A percentile compares a stretch with the other conserved stretches of the same genome.
Conservation (phyloP, 2,329 filamentous ascomycete species). For the Teratosphaeriaceae sp. region DNA sequence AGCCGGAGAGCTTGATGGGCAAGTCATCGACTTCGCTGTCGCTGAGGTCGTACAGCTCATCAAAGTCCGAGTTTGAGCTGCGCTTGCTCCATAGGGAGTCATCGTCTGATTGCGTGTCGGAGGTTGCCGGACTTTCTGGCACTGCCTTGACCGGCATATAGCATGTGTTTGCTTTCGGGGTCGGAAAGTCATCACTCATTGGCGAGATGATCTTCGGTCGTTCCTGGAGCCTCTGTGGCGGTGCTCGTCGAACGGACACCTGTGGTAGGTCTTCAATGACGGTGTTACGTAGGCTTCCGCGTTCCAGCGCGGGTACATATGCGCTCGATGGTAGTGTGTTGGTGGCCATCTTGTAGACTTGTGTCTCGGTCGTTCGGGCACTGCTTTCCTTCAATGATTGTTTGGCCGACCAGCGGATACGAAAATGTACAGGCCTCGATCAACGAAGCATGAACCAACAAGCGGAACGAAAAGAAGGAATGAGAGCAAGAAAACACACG, state of each 20-base stretch:
- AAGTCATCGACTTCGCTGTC: slow-evolving; percentile 63
- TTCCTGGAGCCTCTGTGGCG: slow-evolving; percentile 30
- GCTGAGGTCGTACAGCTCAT: slow-evolving; percentile 81
- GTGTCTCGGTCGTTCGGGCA: not conserved
- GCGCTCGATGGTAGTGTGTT: slow-evolving; percentile 43
- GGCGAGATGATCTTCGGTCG: slow-evolving; percentile 33
- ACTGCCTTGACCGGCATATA: slow-evolving; percentile 13
- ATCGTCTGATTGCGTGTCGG: slow-evolving; percentile 35
- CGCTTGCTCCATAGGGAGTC: slow-evolving; percentile 51
- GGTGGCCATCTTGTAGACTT: slow-evolving; percentile 36
- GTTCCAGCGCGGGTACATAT: slow-evolving; percentile 54
- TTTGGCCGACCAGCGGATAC: slow-evolving; percentile 12
- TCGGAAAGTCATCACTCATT: slow-evolving; percentile 57
- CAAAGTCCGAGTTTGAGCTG: slow-evolving; percentile 67
- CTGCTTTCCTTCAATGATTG: slow-evolving; percentile 8
- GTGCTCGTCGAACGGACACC: slow-evolving; percentile 24
- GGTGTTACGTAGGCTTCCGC: slow-evolving; percentile 52
- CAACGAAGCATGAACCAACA: slow-evolving; percentile 19
- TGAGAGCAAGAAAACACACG: slow-evolving; percentile 6
- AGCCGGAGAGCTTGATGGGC: slow-evolving; percentile 46
- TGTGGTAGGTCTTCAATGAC: slow-evolving; percentile 52
- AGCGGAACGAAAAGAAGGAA: slow-evolving; percentile 13
- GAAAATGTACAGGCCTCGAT: slow-evolving; percentile 13
- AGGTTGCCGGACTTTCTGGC: slow-evolving; percentile 54
- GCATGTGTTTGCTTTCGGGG: slow-evolving; percentile 18